Evolutionary conservation across 108 stramenopile species (phyloP).

Genomic region (Cylindrotheca fusiformis): DNA sequence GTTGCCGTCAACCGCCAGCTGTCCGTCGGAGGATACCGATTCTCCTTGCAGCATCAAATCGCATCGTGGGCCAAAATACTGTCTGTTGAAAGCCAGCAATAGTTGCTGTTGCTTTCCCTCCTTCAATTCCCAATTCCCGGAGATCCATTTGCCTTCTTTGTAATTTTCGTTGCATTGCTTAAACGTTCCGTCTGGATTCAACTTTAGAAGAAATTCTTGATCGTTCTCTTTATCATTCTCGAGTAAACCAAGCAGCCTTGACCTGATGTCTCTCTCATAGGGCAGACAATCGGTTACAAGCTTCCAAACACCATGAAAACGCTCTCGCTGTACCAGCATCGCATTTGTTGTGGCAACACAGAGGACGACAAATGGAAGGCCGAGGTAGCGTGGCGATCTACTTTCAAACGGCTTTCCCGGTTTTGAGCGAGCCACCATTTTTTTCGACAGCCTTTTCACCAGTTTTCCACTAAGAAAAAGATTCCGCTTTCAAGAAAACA

Average conservation of each 20-base stretch:
- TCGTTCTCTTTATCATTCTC: not conserved
- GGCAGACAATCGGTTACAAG: slow-evolving; percentile 12
- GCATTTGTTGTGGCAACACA: no score
- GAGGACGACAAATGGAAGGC: no score
- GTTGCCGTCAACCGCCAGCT: not conserved
- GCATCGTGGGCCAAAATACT: slow-evolving; percentile 27
- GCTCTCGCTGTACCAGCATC: slow-evolving; percentile 3
- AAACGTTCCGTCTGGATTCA: slow-evolving; percentile 25
- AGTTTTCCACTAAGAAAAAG: no score
- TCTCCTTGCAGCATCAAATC: slow-evolving; percentile 16
- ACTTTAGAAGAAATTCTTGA: slow-evolving; percentile 16
- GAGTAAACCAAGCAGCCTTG: slow-evolving; percentile 10
- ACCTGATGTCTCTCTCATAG: slow-evolving; percentile 19
- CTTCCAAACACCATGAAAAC: slow-evolving; percentile 23
- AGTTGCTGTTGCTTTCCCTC: not conserved
- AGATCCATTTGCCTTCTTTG: slow-evolving; percentile 20
- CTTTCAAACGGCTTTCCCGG: no score
- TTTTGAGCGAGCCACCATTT: no score
- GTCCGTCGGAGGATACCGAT: not conserved
- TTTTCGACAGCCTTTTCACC: no score
- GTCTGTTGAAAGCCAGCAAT: slow-evolving; percentile 15
- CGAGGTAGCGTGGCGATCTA: no score
- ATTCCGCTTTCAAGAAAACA: no score
- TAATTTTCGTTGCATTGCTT: slow-evolving; percentile 31
- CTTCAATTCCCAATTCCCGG: slow-evolving; percentile 14